Conservation (phyloP, 169 alveolate species). For the Plasmodium ovale region DNA sequence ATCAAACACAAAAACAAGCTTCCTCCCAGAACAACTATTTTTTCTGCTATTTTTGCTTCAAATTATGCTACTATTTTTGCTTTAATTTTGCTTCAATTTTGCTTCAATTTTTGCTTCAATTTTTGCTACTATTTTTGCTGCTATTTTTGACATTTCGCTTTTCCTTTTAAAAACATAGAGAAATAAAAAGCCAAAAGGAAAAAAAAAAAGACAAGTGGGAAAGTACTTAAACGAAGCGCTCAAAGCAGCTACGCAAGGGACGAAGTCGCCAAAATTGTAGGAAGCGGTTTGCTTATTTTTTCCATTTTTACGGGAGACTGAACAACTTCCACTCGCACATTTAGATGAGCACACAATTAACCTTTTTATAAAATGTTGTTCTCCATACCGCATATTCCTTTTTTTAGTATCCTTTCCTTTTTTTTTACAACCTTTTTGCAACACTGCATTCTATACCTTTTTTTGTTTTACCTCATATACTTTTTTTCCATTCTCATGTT, state of each 20-base stretch:
- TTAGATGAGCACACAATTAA: not conserved
- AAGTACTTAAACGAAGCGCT: not conserved
- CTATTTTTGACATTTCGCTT: not conserved
- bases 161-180: not conserved
- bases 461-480: slow-evolving; percentile 27
- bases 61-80: not conserved
- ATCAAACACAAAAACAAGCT: not conserved
- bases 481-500: slow-evolving; percentile 43
- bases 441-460: slow-evolving; percentile 19
- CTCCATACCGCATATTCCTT: slow-evolving; percentile 8
- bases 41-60: not conserved
- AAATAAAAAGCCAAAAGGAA: not conserved
- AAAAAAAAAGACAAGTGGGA: not conserved
- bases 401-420: slow-evolving; percentile 4
- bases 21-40: no score
- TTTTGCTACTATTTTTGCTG: no score
- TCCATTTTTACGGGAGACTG: not conserved
- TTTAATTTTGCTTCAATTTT: no score
- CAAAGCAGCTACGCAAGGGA: not conserved
- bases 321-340: not conserved
- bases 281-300: no score
- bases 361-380: slow-evolving; percentile 20
- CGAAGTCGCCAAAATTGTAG: not conserved
- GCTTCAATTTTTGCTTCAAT: no score
- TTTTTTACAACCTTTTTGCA: slow-evolving; percentile 41